These are phyloP conservation scores for Rosa hybrid DNA, from an alignment of 331 rosid genomes.

Conservation along the genomic window DNA sequence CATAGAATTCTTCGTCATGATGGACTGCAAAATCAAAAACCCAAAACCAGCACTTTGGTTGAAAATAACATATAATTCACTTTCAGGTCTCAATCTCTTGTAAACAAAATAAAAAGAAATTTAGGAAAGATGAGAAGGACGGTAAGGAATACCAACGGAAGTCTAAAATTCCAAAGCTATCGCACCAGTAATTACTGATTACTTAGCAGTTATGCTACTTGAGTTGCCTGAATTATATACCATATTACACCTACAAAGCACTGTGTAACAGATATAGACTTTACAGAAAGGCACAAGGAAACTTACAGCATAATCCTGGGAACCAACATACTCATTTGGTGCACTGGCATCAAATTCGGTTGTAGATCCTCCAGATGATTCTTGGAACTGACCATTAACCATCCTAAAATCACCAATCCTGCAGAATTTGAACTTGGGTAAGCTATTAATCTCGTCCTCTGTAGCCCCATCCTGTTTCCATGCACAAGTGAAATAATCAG, in stretches of 20 bases:
- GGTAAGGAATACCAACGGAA: background rate
- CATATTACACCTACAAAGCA: background rate
- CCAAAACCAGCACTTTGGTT: background rate
- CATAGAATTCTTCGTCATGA: background rate
- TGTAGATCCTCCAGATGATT: slow-evolving; percentile 65
- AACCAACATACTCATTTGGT: slow-evolving; percentile 47
- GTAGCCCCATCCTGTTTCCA: slow-evolving; percentile 84
- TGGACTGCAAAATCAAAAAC: background rate
- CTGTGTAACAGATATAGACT: background rate
- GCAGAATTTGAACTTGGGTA: slow-evolving; percentile 70
- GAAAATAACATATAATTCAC: too few relatives aligned
- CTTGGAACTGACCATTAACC: slow-evolving; percentile 49
- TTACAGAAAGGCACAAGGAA: slow-evolving; percentile 7
- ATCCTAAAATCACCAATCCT: slow-evolving; percentile 43
- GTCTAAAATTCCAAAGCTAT: background rate
- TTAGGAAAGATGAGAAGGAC: background rate
- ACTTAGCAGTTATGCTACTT: background rate
- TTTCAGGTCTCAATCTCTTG: background rate
- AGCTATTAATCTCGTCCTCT: slow-evolving; percentile 64
- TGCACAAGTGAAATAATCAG: slow-evolving; percentile 24
- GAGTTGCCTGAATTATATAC: background rate
- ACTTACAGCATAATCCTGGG: slow-evolving; percentile 77
- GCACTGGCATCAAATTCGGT: slow-evolving; percentile 45
- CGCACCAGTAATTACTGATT: background rate
- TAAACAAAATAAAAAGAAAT: background rate